Conservation (phyloP, 805 yeast species). For the Saccharomycopsis amapae region DNA sequence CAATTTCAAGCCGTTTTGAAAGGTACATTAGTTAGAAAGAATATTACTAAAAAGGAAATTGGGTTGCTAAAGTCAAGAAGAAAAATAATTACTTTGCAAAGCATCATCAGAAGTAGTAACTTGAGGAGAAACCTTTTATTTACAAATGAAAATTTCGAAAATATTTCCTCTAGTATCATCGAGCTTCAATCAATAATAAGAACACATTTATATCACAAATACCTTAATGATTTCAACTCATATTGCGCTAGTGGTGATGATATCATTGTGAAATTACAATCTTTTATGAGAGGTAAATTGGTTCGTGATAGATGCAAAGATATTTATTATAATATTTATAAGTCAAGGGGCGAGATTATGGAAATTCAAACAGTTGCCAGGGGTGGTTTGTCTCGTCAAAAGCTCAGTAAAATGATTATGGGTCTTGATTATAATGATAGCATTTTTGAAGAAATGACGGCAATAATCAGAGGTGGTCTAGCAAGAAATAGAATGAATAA, state of each 20-base stretch:
- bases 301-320: slow-evolving; percentile 23
- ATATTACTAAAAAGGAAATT: slow-evolving; percentile 20
- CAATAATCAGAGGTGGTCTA: slow-evolving; percentile 38
- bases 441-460: slow-evolving; percentile 33
- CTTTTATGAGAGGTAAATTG: slow-evolving; percentile 31
- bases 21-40: slow-evolving; percentile 31
- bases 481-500: slow-evolving; percentile 28
- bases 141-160: not conserved
- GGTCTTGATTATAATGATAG: slow-evolving; percentile 36
- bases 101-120: slow-evolving; percentile 5
- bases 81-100: slow-evolving; percentile 7
- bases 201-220: not conserved
- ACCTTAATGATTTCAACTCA: not conserved
- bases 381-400: slow-evolving; percentile 39
- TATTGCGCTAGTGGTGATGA: slow-evolving; percentile 10
- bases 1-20: slow-evolving; percentile 35
- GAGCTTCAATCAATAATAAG: slow-evolving; percentile 8
- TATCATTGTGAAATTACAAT: slow-evolving; percentile 29
- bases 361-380: slow-evolving; percentile 39
- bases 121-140: slow-evolving; percentile 8
- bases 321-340: slow-evolving; percentile 7
- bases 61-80: not conserved
- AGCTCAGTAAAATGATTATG: slow-evolving; percentile 36
- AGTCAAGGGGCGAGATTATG: slow-evolving; percentile 7
- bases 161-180: not conserved